Base-by-base conservation (phyloP, 495 filamentous ascomycete species). In the Trypethelium eluteriae region DNA sequence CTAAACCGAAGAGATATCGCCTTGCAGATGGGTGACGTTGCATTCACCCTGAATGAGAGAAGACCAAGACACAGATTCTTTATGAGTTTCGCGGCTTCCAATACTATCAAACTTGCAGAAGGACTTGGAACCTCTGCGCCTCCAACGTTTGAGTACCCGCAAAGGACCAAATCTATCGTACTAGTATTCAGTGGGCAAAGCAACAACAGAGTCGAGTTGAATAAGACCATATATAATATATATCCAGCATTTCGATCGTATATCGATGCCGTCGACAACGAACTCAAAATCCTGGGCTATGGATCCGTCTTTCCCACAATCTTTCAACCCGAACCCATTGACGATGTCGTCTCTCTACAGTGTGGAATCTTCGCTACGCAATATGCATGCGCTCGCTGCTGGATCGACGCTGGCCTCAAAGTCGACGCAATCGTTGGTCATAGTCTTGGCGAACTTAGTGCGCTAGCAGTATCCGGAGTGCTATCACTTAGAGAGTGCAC, bases 391-490 rank as follows among this genome's bases (percentile, higher is more conserved):
- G 83, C 84, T 1, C 76, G 67, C 64, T 61, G 70, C 6, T 86
- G 84, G 83, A 74, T 85, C 0, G 81, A 81, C 34, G 76, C 70
- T 14, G 82, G 83, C 0, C 65, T 85, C 3, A 34, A 73, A 16
- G 70, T 78, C 0, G 70, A 65, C 2, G 64, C 70, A 0, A 41
- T 84, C 0, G 61, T 86, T 25, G 84, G 83, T 0, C 84, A 86
- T 66, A 82, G 79, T 62, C 81, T 86, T 66, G 84, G 84, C 1
- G 73, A 86, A 68, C 71, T 86, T 0, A 81, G 81, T 5, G 82
- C 81, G 0, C 62, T 86, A 0, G 76, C 70, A 32, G 70, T 86
- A 3, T 70, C 78, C 14, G 77, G 75, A 0, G 64, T 59, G 0
- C 38, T 86, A 0, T 70, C 69, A 0, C 72, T 84, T 0, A 1